Base-by-base conservation (phyloP, 805 yeast species). In the Starmerella cellae region DNA sequence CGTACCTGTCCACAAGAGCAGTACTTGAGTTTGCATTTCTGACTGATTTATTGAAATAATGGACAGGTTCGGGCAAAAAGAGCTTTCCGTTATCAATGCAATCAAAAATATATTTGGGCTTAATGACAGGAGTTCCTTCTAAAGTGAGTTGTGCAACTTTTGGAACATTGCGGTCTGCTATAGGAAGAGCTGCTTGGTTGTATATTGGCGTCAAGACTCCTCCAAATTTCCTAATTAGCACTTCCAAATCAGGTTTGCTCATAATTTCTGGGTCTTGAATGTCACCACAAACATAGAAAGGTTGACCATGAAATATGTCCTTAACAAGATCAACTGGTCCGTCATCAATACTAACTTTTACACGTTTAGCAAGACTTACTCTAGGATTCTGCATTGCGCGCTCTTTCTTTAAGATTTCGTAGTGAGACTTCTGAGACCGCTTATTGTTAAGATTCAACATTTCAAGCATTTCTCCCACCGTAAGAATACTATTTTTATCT, bases 101-200 rank as follows among this genome's bases (percentile, higher is more conserved):
- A 49, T 82, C 87, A 35, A 74, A 64, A 5, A 83, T 56, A 94
- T 95, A 88, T 24, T 61, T 57, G 1, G 93, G 84, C 39, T 60
- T 67, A 6, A 84, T 55, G 0, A 88, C 82, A 73, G 69, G 11
- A 52, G 42, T 43, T 55, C 64, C 24, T 62, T 26, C 21, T 19
- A 27, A 11, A 4, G 42, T 5, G 6, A 42, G 21, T 5, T 49
- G 39, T 3, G 38, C 43, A 2, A 49, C 49, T 2, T 46, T 45
- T 9, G 51, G 49, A 17, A 39, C 32, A 16, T 41, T 39, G 2
- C 41, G 35, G 35, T 60, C 63, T 3, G 57, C 53, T 5, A 60
- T 39, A 1, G 48, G 27, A 9, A 44, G 37, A 1, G 43, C 41
- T 1, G 23, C 46, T 0, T 31, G 20, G 0, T 41, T 24, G 1